A percentile compares a stretch with the other conserved stretches of the same genome.
Evolutionary conservation across 2,329 filamentous ascomycete genomes (phyloP).

Genomic region (Furcasterigmium furcatum): DNA sequence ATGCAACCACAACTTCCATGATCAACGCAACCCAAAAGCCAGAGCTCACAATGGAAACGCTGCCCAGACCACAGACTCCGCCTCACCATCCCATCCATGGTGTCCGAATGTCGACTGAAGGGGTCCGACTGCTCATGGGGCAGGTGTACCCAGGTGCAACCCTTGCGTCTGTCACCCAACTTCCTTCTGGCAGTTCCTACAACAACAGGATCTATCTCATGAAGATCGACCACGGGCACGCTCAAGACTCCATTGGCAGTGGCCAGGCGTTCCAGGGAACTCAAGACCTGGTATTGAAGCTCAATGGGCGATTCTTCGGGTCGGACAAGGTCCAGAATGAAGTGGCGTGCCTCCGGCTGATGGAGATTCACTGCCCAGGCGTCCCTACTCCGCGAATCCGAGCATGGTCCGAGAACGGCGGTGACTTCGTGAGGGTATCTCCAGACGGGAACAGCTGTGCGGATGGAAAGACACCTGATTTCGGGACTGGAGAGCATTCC

Average conservation of each 20-base stretch:
- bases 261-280: neutral
- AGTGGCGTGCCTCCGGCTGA: conserved; percentile 13
- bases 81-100: conserved; percentile 15
- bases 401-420: conserved; percentile 17
- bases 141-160: conserved; percentile 8
- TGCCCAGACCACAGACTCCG: conserved; percentile 13
- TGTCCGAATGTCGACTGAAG: conserved; percentile 8
- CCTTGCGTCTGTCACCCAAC: conserved; percentile 6
- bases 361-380: conserved; percentile 13
- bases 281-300: conserved; percentile 14
- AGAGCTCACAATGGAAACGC: no score
- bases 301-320: conserved; percentile 16
- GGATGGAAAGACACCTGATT: neutral
- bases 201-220: conserved; percentile 19
- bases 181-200: conserved; percentile 13
- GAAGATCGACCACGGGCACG: conserved; percentile 1
- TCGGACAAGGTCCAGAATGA: conserved; percentile 18
- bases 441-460: neutral
- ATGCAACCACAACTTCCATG: no score
- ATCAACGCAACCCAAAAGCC: no score
- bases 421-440: neutral
- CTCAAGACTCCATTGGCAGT: neutral
- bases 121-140: conserved; percentile 8
- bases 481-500: neutral
- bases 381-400: conserved; percentile 12